phyloP scores from a whole-genome alignment of 1,284 basidiomycete genomes.

The Butyriboletus appendiculatus region DNA sequence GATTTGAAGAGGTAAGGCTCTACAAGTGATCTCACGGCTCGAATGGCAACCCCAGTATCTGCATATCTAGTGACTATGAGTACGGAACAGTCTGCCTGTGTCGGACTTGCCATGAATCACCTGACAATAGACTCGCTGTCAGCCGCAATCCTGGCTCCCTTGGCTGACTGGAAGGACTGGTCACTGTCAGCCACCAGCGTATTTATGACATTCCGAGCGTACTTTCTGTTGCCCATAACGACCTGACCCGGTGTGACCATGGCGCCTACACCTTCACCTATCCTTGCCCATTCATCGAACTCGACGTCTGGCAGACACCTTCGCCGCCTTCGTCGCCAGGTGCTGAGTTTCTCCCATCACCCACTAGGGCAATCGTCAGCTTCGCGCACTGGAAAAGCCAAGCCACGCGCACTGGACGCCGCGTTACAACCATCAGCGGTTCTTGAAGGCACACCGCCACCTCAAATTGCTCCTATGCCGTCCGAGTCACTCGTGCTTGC shows the following conservation, averaged over 20 bases:
- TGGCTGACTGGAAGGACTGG: constrained; percentile 21
- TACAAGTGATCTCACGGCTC: background rate
- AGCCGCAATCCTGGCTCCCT: constrained; percentile 17
- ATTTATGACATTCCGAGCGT: constrained; percentile 23
- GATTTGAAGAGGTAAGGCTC: background rate
- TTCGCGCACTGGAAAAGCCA: background rate
- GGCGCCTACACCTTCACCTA: constrained; percentile 23
- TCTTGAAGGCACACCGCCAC: constrained; percentile 5
- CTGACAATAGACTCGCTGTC: constrained; percentile 3
- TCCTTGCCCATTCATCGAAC: constrained; percentile 2
- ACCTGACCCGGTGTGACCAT: constrained; percentile 11
- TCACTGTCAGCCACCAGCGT: constrained; percentile 28
- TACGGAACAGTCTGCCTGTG: background rate
- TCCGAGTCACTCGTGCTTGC: constrained; percentile 10
- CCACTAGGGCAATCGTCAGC: background rate
- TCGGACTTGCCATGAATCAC: background rate
- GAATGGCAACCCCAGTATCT: background rate
- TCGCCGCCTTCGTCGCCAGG: constrained; percentile 17
- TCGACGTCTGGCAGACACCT: constrained; percentile 1
- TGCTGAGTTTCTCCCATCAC: constrained; percentile 3
- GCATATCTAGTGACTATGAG: background rate
- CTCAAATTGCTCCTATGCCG: constrained; percentile 1
- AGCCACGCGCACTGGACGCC: constrained; percentile 8
- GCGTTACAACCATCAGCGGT: constrained; percentile 8
- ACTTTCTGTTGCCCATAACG: background rate